These are phyloP conservation scores for Ajuga chamaepitys DNA, from an alignment of 257 asterid genomes.

Conservation along the genomic window DNA sequence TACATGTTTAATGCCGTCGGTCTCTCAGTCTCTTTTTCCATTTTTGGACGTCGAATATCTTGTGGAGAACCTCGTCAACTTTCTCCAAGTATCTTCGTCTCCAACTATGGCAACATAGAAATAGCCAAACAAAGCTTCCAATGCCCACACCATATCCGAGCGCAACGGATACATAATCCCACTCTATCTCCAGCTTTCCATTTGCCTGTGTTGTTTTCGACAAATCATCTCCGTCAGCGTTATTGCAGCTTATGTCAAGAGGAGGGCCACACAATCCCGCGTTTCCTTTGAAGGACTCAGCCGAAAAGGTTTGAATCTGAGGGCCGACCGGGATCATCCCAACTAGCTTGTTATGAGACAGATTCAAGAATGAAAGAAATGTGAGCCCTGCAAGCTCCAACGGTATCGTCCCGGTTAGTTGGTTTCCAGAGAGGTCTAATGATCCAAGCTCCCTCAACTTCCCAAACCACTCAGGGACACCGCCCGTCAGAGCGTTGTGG, in stretches of 20 bases:
- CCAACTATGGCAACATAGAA: neutral
- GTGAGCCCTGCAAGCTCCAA: constrained; percentile 22
- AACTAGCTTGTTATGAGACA: constrained; percentile 25
- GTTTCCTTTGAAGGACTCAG: constrained; percentile 20
- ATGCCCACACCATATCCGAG: constrained; percentile 15
- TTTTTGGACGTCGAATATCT: too few relatives aligned
- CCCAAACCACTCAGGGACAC: constrained; percentile 26
- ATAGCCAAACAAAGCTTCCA: neutral
- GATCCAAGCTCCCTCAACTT: constrained; percentile 28
- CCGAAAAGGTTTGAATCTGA: constrained; percentile 15
- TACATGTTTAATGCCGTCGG: too few relatives aligned
- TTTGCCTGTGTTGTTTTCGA: neutral
- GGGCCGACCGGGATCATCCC: neutral
- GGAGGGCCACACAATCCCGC: constrained; percentile 13
- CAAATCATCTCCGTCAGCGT: neutral
- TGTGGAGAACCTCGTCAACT: neutral
- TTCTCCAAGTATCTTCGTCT: neutral
- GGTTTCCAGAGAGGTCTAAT: constrained; percentile 35
- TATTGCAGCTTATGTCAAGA: neutral
- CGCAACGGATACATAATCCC: constrained; percentile 4
- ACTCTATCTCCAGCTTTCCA: neutral
- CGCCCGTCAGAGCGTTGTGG: constrained; percentile 29
- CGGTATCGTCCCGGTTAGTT: constrained; percentile 27
- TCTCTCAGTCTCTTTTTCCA: neutral
- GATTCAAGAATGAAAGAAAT: constrained; percentile 27